Base-by-base conservation (phyloP, 352 stramenopile genomes). In the Globisporangium canariense region DNA sequence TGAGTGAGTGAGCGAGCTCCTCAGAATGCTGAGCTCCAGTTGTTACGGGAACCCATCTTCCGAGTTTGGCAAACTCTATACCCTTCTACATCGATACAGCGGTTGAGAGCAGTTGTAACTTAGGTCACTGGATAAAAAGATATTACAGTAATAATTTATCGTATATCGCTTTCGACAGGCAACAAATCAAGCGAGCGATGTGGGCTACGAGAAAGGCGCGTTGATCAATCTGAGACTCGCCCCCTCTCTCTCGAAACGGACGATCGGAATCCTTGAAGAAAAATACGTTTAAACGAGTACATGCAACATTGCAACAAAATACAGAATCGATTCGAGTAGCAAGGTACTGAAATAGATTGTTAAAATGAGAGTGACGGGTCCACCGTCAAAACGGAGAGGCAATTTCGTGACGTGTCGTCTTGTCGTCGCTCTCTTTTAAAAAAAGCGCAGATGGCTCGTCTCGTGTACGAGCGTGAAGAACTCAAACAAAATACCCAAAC, bases 181-280 rank as follows among this genome's bases (percentile, higher is more conserved):
- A 28, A 55, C 46, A 52, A 55, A 62, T 62, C 57, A 53, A 62
- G 57, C 46, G 30, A 55, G 51, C 41, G 54, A 54, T 62, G 55
- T n/a, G 7, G 28, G 9, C 10, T 16, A 62, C 25, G 55, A 43
- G 56, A 62, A 34, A 62, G 56, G 55, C 54, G 54, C 8, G 34
- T 16, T 36, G 49, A 22, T 36, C 25, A 55, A 30, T 38, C 25
- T 8, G 13, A 36, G 36, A 41, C 36, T 41, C 36, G 36, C 8
- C 36, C 36, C 36, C 36, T 41, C 36, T 41, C 36, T 11, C 36
- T 41, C 36, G 36, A 41, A 41, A 41, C 36, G 36, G 9, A 41
- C 9, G 9, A 3, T 1, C 9, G 9, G 22, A 34, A 55, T 20
- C 4, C 18, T 10, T 18, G 22, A 34, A 28, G n/a, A 0, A 28